These are phyloP conservation scores for Leccinum broughii DNA, from an alignment of 768 basidiomycete species.

Conservation along the genomic window DNA sequence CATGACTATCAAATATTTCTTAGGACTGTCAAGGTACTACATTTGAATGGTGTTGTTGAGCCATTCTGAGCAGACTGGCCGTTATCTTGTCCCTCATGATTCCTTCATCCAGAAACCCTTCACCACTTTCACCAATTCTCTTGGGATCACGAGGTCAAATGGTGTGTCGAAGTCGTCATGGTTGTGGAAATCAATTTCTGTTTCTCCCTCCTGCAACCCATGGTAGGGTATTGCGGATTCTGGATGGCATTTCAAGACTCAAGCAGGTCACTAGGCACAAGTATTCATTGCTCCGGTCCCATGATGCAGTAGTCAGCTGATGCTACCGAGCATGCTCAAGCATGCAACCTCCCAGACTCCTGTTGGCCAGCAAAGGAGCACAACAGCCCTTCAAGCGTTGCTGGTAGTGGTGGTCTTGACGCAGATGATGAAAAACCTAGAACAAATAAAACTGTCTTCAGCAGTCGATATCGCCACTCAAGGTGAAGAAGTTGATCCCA, in stretches of 20 bases:
- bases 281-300: neutral
- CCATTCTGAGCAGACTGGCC: conserved; percentile 36
- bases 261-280: conserved; percentile 15
- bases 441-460: too few species aligned
- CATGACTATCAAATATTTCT: conserved; percentile 17
- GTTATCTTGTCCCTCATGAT: conserved; percentile 33
- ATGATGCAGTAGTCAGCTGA: neutral
- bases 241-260: conserved; percentile 38
- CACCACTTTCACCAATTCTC: neutral
- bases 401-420: too few species aligned
- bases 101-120: conserved; percentile 31
- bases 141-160: conserved; percentile 2
- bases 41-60: conserved; percentile 6
- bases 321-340: neutral
- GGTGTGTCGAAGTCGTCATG: conserved; percentile 2
- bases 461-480: too few species aligned
- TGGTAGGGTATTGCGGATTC: conserved; percentile 36
- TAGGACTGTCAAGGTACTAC: neutral
- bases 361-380: too few species aligned
- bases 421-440: too few species aligned
- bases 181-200: conserved; percentile 37
- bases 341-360: too few species aligned
- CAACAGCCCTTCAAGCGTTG: too few species aligned
- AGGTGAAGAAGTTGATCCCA: too few species aligned
- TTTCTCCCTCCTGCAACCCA: conserved; percentile 38